A percentile compares a stretch with the other conserved stretches of the same genome.
Evolutionary conservation across 2,329 filamentous ascomycete genomes (phyloP).

Genomic region (Periglandula ipomoeae): DNA sequence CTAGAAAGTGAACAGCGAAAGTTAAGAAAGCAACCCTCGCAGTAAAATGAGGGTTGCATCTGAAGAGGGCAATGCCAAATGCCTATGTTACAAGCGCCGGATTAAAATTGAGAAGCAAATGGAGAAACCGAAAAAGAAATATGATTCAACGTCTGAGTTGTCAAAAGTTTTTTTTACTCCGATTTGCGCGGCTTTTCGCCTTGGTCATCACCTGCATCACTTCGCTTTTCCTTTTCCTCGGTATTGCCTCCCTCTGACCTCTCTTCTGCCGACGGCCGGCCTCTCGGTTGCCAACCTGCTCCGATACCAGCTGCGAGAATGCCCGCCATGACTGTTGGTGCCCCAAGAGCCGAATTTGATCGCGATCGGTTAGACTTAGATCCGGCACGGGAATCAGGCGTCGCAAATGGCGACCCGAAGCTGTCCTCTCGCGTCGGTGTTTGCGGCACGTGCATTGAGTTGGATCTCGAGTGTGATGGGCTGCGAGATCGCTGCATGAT

Average conservation of each 20-base stretch:
- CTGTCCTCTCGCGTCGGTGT: constrained; percentile 54
- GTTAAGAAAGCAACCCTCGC: neutral
- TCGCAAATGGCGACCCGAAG: constrained; percentile 39
- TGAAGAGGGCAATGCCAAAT: neutral
- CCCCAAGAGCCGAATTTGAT: constrained; percentile 62
- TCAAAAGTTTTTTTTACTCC: constrained; percentile 10
- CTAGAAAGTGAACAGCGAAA: neutral
- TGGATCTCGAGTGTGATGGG: constrained; percentile 55
- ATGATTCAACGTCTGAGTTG: neutral
- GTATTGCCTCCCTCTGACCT: constrained; percentile 10
- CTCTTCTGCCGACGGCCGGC: constrained; percentile 29
- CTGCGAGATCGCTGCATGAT: constrained; percentile 54
- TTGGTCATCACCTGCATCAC: constrained; percentile 7
- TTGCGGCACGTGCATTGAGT: constrained; percentile 49
- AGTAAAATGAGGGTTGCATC: neutral
- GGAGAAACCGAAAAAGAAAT: constrained; percentile 1
- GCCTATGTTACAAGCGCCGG: neutral
- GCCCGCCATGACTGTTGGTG: constrained; percentile 74
- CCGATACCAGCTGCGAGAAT: constrained; percentile 70
- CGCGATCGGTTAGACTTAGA: constrained; percentile 59
- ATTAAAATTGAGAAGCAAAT: neutral
- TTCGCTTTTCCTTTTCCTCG: constrained; percentile 11
- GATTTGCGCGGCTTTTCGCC: constrained; percentile 17
- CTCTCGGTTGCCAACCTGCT: constrained; percentile 67
- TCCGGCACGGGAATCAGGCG: constrained; percentile 52